Evolutionary conservation across 352 stramenopile species (phyloP).

Genomic region (Phytophthora rubi): DNA sequence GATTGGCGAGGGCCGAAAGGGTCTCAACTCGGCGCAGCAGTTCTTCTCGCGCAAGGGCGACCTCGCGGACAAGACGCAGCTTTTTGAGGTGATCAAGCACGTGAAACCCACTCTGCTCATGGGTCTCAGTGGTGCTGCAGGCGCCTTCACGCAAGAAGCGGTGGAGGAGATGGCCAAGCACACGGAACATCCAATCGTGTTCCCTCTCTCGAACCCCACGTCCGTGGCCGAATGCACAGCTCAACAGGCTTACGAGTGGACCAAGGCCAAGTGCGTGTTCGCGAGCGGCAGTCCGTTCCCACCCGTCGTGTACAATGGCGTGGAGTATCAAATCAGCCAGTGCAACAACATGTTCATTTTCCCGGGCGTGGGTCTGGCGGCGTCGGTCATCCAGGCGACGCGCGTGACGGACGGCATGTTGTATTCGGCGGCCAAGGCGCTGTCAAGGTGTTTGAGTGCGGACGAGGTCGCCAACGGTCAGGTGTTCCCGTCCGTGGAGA

Average conservation of each 20-base stretch:
- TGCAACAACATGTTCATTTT: conserved; percentile 99
- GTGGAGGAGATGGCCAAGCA: conserved; percentile 90
- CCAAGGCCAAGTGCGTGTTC: conserved; percentile 95
- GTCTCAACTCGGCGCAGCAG: conserved; percentile 76
- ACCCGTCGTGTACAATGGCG: conserved; percentile 90
- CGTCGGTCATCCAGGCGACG: conserved; percentile 78
- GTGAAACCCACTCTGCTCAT: conserved; percentile 81
- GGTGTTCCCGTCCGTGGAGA: conserved; percentile 94
- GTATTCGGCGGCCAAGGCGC: conserved; percentile 93
- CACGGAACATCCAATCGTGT: conserved; percentile 94
- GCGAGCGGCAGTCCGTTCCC: conserved; percentile 96
- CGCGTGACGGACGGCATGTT: conserved; percentile 95
- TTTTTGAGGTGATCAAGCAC: conserved; percentile 81
- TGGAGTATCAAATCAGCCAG: conserved; percentile 81
- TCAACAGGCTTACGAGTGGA: conserved; percentile 97
- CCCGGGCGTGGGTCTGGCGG: conserved; percentile 95
- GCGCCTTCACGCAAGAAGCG: conserved; percentile 88
- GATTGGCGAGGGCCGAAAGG: conserved; percentile 50
- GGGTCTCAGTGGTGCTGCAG: conserved; percentile 88
- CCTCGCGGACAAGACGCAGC: conserved; percentile 69
- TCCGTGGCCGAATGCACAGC: conserved; percentile 97
- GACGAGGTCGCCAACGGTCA: conserved; percentile 93
- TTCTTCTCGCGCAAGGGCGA: conserved; percentile 74
- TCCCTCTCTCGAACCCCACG: conserved; percentile 97
- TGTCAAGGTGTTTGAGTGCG: conserved; percentile 92